phyloP scores from a whole-genome alignment of 2,329 filamentous ascomycete genomes.

The Trichoderma polysporum region DNA sequence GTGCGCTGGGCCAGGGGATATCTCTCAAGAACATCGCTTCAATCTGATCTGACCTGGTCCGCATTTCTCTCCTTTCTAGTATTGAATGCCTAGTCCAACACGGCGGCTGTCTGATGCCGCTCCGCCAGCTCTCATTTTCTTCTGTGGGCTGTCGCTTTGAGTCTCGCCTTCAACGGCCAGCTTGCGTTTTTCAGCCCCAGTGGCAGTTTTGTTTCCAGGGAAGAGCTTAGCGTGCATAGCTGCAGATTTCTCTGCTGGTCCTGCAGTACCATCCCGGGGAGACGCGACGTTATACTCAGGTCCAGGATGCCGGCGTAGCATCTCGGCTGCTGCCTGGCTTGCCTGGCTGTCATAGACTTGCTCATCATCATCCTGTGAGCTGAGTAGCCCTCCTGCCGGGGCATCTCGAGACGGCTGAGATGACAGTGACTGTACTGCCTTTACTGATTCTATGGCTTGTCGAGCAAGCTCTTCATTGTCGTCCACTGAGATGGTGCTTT shows the following conservation, averaged over 20 bases:
- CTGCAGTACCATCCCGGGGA: conserved; percentile 46
- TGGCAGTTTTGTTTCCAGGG: conserved; percentile 40
- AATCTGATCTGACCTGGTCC: background rate
- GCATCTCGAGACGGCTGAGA: conserved; percentile 30
- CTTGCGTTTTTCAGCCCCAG: conserved; percentile 53
- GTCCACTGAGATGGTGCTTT: conserved; percentile 78
- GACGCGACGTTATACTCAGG: conserved; percentile 53
- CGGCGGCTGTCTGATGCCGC: conserved; percentile 39
- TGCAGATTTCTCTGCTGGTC: conserved; percentile 45
- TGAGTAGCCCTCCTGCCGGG: conserved; percentile 30
- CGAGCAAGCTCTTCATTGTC: conserved; percentile 59
- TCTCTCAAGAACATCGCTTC: conserved; percentile 4
- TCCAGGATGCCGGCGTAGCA: conserved; percentile 63
- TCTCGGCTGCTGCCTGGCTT: conserved; percentile 71
- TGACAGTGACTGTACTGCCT: conserved; percentile 42
- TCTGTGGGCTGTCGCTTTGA: conserved; percentile 47
- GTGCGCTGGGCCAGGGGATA: background rate
- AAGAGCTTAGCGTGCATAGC: conserved; percentile 54
- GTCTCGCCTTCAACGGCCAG: conserved; percentile 36
- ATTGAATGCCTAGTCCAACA: conserved; percentile 56
- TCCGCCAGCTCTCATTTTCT: conserved; percentile 49
- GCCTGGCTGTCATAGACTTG: conserved; percentile 72
- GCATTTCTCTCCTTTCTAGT: conserved; percentile 26
- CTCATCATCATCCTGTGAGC: conserved; percentile 36
- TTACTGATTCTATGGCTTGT: conserved; percentile 54